Percentiles rank a stretch among this genome's conserved stretches.
Evolutionary conservation across 2,329 filamentous ascomycete genomes (phyloP).

Genomic region (Akanthomyces dipterigenus): DNA sequence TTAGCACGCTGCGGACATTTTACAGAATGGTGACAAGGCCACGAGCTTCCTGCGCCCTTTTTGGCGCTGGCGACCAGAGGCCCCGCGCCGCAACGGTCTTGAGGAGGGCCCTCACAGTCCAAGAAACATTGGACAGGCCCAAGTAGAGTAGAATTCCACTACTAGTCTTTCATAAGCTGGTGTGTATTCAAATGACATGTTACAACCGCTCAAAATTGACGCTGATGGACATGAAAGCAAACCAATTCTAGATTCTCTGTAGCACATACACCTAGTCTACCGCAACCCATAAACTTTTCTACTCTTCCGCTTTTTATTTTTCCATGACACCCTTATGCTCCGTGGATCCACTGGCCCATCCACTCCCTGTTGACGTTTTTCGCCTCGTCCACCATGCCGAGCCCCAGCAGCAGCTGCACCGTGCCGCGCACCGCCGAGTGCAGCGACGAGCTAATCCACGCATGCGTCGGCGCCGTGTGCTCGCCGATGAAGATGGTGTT

Average conservation of each 20-base stretch:
- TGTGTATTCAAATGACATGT: neutral
- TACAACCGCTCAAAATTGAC: neutral
- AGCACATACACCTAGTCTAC: neutral
- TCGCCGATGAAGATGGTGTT: constrained; percentile 30
- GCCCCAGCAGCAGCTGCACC: constrained; percentile 22
- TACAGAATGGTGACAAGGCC: constrained; percentile 21
- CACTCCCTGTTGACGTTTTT: constrained; percentile 19
- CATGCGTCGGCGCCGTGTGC: constrained; percentile 28
- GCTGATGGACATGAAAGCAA: neutral
- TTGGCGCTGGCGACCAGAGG: constrained; percentile 25
- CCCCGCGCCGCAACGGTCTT: constrained; percentile 22
- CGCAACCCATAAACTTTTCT: neutral
- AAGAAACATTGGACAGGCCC: constrained; percentile 16
- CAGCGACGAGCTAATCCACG: constrained; percentile 25
- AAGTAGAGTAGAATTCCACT: neutral
- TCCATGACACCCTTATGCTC: neutral
- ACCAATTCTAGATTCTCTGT: neutral
- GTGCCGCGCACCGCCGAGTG: constrained; percentile 24
- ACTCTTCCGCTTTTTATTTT: neutral
- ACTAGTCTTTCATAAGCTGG: no score
- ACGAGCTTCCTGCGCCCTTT: constrained; percentile 23
- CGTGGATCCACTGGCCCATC: constrained; percentile 20
- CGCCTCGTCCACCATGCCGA: constrained; percentile 20
- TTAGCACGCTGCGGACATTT: constrained; percentile 27
- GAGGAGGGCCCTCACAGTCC: constrained; percentile 23